Base-by-base conservation (phyloP, 441 rosid species). In the Adansonia madagascariensis region DNA sequence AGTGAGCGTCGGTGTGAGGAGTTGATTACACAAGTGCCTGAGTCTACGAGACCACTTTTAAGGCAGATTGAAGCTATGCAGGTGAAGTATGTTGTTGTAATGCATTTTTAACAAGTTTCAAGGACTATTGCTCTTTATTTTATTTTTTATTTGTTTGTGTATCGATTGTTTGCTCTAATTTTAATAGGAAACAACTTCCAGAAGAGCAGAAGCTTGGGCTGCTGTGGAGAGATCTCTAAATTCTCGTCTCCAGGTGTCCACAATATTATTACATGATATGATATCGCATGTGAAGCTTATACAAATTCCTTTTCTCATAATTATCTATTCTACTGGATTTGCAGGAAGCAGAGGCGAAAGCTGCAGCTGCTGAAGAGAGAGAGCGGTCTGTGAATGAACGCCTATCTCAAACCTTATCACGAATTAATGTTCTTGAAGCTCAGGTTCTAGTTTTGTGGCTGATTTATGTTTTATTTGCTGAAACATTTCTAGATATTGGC, bases 1-100 rank as follows among this genome's bases (percentile, higher is more conserved):
- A 96, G 98, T 85, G 99, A 97, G 84, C 95, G 98, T 6, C 95
- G 98, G 67, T 94, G 98, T 80, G 98, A 97, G 89, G 99, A 97
- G 85, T 90, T 97, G 87, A 85, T 94, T 75, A 88, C 93, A 64
- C 98, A 93, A 86, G 99, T 97, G 77, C 99, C 98, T 75, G 98
- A 97, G 71, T 97, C 99, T 75, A 97, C 99, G 63, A 91, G 97
- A 85, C 99, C 98, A 79, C 93, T 97, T 76, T 82, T 93, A 81
- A 88, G 98, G 83, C 99, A 97, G 88, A 97, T 97, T 70, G 97
- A 97, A 87, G 98, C 98, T 27, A 93, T 97, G 90, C 98, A 94
- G 97, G 99, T 94, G 59, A 68, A 63, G 63, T 71, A 69, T 71
- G 73, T 53, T 62, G 68, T 85, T 83, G 59, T 59, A 57, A 4